phyloP scores from a whole-genome alignment of 768 basidiomycete genomes.

The Podaxis sp. region DNA sequence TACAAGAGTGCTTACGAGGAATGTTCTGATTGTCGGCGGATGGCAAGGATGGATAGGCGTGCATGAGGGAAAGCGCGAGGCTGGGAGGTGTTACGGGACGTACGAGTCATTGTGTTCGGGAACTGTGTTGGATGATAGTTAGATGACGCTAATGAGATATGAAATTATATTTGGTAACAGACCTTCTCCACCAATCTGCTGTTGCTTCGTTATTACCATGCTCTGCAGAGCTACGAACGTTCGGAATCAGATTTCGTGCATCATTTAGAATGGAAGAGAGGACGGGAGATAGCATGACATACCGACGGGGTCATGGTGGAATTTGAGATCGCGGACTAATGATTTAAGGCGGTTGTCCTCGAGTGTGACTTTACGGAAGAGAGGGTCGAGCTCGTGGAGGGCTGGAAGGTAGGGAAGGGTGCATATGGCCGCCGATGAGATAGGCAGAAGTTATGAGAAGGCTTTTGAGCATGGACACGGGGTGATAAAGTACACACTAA shows the following conservation, averaged over 20 bases:
- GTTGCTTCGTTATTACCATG: constrained; percentile 96
- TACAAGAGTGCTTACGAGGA: constrained; percentile 50
- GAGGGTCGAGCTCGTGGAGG: constrained; percentile 82
- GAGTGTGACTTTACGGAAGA: constrained; percentile 77
- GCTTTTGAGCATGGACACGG: constrained; percentile 1
- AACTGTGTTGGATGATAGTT: constrained; percentile 44
- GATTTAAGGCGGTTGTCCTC: constrained; percentile 70
- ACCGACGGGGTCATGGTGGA: constrained; percentile 87
- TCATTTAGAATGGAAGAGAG: neutral
- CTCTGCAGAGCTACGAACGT: constrained; percentile 72
- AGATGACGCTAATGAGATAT: neutral
- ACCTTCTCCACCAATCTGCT: constrained; percentile 92
- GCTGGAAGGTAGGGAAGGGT: constrained; percentile 39
- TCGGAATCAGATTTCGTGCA: neutral
- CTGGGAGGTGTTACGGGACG: constrained; percentile 28
- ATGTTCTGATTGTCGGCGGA: constrained; percentile 48
- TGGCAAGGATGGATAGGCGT: neutral
- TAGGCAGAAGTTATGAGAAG: constrained; percentile 5
- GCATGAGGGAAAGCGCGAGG: constrained; percentile 7
- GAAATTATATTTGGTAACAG: constrained; percentile 14
- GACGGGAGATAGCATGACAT: constrained; percentile 20
- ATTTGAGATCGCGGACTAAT: constrained; percentile 75
- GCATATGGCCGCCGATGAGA: neutral
- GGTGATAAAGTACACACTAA: neutral
- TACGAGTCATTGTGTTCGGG: constrained; percentile 93